Conservation (phyloP, 2,329 filamentous ascomycete genomes). For the Fusarium torulosum region DNA sequence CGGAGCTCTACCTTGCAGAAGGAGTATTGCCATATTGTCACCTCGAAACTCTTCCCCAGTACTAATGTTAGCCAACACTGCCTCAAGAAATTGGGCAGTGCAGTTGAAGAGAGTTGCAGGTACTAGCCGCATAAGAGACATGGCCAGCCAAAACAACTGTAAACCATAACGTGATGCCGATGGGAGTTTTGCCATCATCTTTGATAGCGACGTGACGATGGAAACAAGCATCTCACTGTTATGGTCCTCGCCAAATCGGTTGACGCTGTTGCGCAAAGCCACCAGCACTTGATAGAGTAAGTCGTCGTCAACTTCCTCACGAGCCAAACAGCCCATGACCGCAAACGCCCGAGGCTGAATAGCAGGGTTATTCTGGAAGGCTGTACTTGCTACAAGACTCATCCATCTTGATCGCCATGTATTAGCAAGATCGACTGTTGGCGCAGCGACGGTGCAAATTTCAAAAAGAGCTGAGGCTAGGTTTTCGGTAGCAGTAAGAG, state of each 20-base stretch:
- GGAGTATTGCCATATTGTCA: constrained; percentile 68
- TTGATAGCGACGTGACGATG: constrained; percentile 75
- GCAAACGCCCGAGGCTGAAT: constrained; percentile 77
- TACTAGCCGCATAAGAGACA: constrained; percentile 74
- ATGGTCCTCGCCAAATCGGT: constrained; percentile 73
- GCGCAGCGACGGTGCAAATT: constrained; percentile 72
- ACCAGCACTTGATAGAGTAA: constrained; percentile 78
- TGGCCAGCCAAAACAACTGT: constrained; percentile 77
- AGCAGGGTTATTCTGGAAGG: constrained; percentile 79
- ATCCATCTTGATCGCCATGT: constrained; percentile 80
- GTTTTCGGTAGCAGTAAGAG: constrained; percentile 69
- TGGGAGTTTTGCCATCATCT: constrained; percentile 78
- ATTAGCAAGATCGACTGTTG: constrained; percentile 74
- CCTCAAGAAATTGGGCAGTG: constrained; percentile 73
- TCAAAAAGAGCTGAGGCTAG: constrained; percentile 73
- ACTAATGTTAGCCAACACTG: constrained; percentile 73
- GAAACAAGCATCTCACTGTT: constrained; percentile 77
- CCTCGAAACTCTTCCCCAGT: constrained; percentile 70
- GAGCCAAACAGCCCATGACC: constrained; percentile 77
- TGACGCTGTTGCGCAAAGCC: constrained; percentile 73
- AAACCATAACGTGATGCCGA: constrained; percentile 75
- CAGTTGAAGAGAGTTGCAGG: constrained; percentile 74
- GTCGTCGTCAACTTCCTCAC: constrained; percentile 80
- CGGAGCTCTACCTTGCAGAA: constrained; percentile 71
- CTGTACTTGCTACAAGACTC: constrained; percentile 78